A percentile compares a stretch with the other conserved stretches of the same genome.
These are phyloP conservation scores for Teratosphaeriaceae sp. DNA, from an alignment of 2,329 filamentous ascomycete species.

Conservation along the genomic window DNA sequence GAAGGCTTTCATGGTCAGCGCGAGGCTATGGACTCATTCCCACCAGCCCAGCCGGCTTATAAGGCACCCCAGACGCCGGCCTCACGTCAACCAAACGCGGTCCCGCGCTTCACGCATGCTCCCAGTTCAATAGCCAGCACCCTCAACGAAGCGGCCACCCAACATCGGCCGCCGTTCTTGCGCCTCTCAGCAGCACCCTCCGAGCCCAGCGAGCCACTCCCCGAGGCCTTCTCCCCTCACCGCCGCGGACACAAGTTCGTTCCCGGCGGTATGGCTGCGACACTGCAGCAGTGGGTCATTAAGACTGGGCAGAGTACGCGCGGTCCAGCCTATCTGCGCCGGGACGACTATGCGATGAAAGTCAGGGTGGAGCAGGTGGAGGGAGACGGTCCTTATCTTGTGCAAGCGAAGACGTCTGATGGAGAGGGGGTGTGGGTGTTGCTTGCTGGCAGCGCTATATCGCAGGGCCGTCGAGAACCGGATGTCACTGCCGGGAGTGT, in stretches of 20 bases:
- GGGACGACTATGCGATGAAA: conserved; percentile 20
- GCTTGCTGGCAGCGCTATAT: conserved; percentile 15
- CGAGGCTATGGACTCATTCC: not conserved
- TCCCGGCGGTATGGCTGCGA: conserved; percentile 43
- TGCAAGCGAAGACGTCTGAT: conserved; percentile 10
- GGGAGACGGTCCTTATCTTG: conserved; percentile 15
- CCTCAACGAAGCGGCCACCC: not conserved
- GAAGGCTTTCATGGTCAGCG: conserved; percentile 7
- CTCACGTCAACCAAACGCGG: not conserved
- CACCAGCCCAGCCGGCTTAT: conserved; percentile 13
- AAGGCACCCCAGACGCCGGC: conserved; percentile 11
- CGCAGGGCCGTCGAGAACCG: conserved; percentile 17
- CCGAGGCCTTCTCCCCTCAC: conserved; percentile 49
- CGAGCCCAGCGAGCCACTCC: conserved; percentile 33
- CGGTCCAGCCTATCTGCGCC: conserved; percentile 15
- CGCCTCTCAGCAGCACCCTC: conserved; percentile 28
- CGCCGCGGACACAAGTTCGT: conserved; percentile 45
- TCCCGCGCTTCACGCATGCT: conserved; percentile 7
- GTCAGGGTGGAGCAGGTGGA: conserved; percentile 14
- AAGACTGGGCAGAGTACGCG: conserved; percentile 30
- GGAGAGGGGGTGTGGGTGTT: conserved; percentile 13
- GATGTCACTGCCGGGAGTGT: conserved; percentile 23
- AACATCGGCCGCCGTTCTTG: conserved; percentile 33
- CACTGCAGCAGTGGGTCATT: conserved; percentile 46
- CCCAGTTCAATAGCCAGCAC: conserved; percentile 1